A percentile compares a stretch with the other conserved stretches of the same genome.
phyloP scores from a whole-genome alignment of 495 filamentous ascomycete genomes.

The Xylaria flabelliformis region DNA sequence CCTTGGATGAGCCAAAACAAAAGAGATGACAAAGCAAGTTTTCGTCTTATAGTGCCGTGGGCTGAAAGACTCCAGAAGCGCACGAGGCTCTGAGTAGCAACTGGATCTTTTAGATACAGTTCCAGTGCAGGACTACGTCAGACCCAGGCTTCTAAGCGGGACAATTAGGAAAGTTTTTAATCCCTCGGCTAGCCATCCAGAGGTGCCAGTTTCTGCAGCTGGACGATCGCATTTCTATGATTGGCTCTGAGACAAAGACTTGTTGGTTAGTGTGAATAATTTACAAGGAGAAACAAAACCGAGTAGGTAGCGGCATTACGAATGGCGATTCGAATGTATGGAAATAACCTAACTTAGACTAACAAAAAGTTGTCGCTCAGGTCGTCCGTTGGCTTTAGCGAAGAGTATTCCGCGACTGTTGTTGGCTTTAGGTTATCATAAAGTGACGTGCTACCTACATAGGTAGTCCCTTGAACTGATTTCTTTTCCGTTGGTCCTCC shows the following conservation, averaged over 20 bases:
- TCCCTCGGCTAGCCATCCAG: conserved; percentile 20
- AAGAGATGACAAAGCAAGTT: conserved; percentile 3
- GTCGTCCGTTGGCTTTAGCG: not conserved
- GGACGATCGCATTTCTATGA: conserved; percentile 25
- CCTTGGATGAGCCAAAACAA: not conserved
- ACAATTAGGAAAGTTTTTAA: conserved; percentile 12
- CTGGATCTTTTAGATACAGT: not conserved
- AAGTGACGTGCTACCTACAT: not conserved
- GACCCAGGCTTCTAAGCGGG: not conserved
- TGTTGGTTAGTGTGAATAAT: conserved; percentile 8
- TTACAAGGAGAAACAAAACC: conserved; percentile 4
- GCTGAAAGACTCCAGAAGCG: not conserved
- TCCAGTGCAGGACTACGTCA: not conserved
- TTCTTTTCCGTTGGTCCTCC: conserved; percentile 3
- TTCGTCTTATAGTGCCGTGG: not conserved
- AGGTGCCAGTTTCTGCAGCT: conserved; percentile 16
- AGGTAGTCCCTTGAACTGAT: not conserved
- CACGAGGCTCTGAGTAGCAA: not conserved
- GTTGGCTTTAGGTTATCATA: not conserved
- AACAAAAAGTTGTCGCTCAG: not conserved
- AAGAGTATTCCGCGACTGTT: not conserved
- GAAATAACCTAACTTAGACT: not conserved
- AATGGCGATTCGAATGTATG: not conserved
- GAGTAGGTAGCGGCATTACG: not conserved
- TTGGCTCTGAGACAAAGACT: conserved; percentile 14